These are phyloP conservation scores for Rhodotorula kratochvilovae DNA, from an alignment of 768 basidiomycete genomes.

Conservation along the genomic window DNA sequence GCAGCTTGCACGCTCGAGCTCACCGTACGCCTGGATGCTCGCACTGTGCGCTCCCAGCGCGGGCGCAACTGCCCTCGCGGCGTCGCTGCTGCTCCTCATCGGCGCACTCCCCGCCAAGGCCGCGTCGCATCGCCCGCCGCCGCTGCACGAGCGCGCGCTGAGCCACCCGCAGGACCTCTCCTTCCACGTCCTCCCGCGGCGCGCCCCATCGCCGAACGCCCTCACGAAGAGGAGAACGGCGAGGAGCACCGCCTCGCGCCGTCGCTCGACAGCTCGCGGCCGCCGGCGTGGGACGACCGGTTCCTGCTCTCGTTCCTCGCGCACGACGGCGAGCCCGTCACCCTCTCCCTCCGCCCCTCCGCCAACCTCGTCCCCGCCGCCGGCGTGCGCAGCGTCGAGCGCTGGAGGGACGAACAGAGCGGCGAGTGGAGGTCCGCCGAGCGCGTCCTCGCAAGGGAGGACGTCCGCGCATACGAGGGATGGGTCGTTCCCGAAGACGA, in stretches of 20 bases:
- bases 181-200: slow-evolving; percentile 11
- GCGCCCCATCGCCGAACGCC: fast-evolving
- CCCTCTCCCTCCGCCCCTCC: slow-evolving; percentile 23
- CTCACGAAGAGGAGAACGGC: not conserved
- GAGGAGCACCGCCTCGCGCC: too few species aligned
- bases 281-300: slow-evolving; percentile 20
- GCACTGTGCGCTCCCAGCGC: not conserved
- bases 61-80: not conserved
- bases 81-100: not conserved
- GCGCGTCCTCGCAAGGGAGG: slow-evolving; percentile 2
- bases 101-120: not conserved
- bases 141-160: slow-evolving; percentile 23
- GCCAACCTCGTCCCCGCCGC: slow-evolving; percentile 22
- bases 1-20: too few species aligned
- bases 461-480: slow-evolving; percentile 33
- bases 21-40: too few species aligned
- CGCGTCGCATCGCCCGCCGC: slow-evolving; percentile 7
- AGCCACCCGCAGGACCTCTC: slow-evolving; percentile 14
- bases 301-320: slow-evolving; percentile 28
- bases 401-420: slow-evolving; percentile 1
- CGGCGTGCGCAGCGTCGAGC: slow-evolving; percentile 4
- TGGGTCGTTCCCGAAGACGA: slow-evolving; percentile 20
- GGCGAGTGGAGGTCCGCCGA: slow-evolving; percentile 12
- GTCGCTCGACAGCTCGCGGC: not conserved
- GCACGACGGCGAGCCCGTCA: slow-evolving; percentile 16